Evolutionary conservation across 305 asterid genomes (phyloP).

Genomic region (Fraxinus platypoda): DNA sequence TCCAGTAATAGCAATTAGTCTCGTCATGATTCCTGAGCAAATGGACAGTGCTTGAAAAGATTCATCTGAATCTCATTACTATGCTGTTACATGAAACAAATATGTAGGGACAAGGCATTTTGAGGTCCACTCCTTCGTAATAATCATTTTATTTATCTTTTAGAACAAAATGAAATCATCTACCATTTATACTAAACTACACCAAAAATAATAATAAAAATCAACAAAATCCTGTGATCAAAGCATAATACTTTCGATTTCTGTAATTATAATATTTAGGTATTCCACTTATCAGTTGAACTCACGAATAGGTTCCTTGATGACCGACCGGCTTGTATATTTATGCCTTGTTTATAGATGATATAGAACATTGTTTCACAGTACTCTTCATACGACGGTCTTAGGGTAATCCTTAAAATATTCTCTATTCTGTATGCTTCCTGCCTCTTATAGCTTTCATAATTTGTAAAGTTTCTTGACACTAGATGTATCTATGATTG

Average conservation of each 20-base stretch:
- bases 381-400: background rate
- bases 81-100: background rate
- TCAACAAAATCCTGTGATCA: background rate
- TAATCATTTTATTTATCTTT: background rate
- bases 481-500: background rate
- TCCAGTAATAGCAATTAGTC: background rate
- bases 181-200: background rate
- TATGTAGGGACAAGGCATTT: background rate
- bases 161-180: background rate
- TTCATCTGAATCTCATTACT: background rate
- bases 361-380: background rate
- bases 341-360: background rate
- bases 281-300: background rate
- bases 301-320: background rate
- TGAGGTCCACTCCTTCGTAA: background rate
- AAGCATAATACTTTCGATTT: background rate
- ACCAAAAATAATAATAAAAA: too few relatives aligned
- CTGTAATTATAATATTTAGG: background rate
- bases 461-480: background rate
- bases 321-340: background rate
- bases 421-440: background rate
- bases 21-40: background rate
- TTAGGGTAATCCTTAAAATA: background rate
- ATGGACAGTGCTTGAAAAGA: background rate
- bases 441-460: background rate